These are phyloP conservation scores for Aspergillus quadricinctus DNA, from an alignment of 2,329 filamentous ascomycete genomes.

Conservation along the genomic window DNA sequence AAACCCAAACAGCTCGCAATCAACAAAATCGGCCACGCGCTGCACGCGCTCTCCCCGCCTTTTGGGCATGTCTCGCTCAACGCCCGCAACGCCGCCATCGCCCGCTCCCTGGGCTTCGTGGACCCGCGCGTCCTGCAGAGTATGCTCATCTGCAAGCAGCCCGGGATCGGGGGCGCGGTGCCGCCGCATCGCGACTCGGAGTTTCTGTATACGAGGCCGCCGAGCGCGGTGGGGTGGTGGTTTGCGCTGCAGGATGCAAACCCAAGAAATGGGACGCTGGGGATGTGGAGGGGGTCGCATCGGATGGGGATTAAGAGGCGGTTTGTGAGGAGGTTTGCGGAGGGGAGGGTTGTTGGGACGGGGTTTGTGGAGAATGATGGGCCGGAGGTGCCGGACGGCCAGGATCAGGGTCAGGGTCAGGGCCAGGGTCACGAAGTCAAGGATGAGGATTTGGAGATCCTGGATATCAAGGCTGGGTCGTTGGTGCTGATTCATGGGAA, in stretches of 20 bases:
- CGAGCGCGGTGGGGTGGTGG: slow-evolving; percentile 92
- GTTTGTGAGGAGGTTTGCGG: slow-evolving; percentile 58
- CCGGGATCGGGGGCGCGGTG: slow-evolving; percentile 88
- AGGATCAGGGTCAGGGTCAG: slow-evolving; percentile 40
- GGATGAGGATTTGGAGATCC: slow-evolving; percentile 61
- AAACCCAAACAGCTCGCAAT: slow-evolving; percentile 82
- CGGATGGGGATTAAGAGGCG: slow-evolving; percentile 55
- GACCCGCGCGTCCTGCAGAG: slow-evolving; percentile 81
- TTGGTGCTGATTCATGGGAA: slow-evolving; percentile 95
- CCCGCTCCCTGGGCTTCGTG: slow-evolving; percentile 64
- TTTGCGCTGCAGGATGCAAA: slow-evolving; percentile 93
- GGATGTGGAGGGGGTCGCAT: slow-evolving; percentile 80
- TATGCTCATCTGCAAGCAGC: slow-evolving; percentile 99
- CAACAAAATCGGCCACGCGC: slow-evolving; percentile 81
- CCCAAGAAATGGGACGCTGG: slow-evolving; percentile 78
- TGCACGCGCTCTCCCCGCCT: slow-evolving; percentile 65
- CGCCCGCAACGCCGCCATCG: slow-evolving; percentile 57
- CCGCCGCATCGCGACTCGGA: slow-evolving; percentile 88
- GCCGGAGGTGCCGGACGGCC: slow-evolving; percentile 59
- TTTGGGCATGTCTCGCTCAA: slow-evolving; percentile 54
- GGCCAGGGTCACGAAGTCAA: slow-evolving; percentile 23
- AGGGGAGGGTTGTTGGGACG: slow-evolving; percentile 48
- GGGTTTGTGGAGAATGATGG: slow-evolving; percentile 69
- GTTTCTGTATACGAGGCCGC: slow-evolving; percentile 85
- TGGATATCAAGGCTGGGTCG: slow-evolving; percentile 85